These are phyloP conservation scores for Leccinum disarticulatum DNA, from an alignment of 768 basidiomycete genomes.

Conservation along the genomic window DNA sequence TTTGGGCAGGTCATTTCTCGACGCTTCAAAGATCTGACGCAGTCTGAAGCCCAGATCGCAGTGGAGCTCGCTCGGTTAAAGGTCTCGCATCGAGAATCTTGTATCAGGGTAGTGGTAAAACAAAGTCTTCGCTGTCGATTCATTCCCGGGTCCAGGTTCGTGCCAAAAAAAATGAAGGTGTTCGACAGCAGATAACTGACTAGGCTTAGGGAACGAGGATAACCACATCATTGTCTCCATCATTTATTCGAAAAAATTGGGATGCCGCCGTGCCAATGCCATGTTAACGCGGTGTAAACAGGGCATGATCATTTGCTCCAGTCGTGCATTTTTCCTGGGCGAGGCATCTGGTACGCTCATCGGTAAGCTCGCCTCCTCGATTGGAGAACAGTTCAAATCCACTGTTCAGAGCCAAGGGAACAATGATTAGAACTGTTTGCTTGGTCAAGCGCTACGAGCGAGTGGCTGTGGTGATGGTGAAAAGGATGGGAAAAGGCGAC, in stretches of 20 bases:
- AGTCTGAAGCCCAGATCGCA: constrained; percentile 44
- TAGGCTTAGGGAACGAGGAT: constrained; percentile 69
- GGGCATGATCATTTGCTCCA: constrained; percentile 73
- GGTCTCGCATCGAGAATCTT: constrained; percentile 57
- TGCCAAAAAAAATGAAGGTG: constrained; percentile 3
- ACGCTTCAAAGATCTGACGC: not conserved
- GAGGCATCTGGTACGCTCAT: constrained; percentile 23
- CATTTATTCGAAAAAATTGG: constrained; percentile 55
- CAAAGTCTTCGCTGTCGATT: constrained; percentile 75
- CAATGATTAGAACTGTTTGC: not conserved
- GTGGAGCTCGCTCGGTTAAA: constrained; percentile 56
- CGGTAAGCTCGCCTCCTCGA: constrained; percentile 22
- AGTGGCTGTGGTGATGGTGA: not conserved
- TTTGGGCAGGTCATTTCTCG: constrained; percentile 6
- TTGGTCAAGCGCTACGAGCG: not conserved
- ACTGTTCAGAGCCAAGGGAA: not conserved
- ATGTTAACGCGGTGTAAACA: constrained; percentile 78
- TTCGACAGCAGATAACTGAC: constrained; percentile 13
- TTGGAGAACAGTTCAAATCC: not conserved
- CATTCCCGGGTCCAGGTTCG: constrained; percentile 67
- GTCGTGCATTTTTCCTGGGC: constrained; percentile 28
- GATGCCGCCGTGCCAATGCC: constrained; percentile 78
- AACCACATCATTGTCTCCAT: constrained; percentile 71
- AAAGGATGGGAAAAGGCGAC: no score
- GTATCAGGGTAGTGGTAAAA: constrained; percentile 52